phyloP scores from a whole-genome alignment of 495 filamentous ascomycete genomes.

The Aspergillus coremiiformis region DNA sequence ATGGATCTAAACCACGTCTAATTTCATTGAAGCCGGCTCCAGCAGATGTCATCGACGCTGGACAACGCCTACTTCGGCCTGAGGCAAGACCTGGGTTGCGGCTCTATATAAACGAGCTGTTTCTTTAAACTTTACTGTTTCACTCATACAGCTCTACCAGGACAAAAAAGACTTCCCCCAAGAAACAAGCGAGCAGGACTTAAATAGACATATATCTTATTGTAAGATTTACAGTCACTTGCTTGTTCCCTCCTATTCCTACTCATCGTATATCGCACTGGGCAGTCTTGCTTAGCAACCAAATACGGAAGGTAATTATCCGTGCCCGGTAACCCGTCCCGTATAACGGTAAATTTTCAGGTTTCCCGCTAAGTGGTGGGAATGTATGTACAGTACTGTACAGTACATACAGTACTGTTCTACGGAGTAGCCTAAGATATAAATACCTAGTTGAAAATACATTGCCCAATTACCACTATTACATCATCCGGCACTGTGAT shows the following conservation, averaged over 20 bases:
- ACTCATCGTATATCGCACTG: too few relatives aligned
- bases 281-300: too few relatives aligned
- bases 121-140: neutral
- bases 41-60: neutral
- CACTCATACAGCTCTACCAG: neutral
- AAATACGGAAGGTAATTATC: too few relatives aligned
- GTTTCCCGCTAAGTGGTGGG: too few relatives aligned
- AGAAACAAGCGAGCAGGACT: neutral
- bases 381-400: too few relatives aligned
- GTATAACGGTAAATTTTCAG: too few relatives aligned
- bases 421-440: neutral
- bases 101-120: neutral
- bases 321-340: too few relatives aligned
- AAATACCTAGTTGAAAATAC: too few relatives aligned
- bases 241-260: too few relatives aligned
- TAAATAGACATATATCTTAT: neutral
- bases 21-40: neutral
- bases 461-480: too few relatives aligned
- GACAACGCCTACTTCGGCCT: neutral
- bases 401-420: neutral
- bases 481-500: neutral
- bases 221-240: too few relatives aligned
- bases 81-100: neutral
- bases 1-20: neutral
- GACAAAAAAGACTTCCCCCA: neutral